phyloP scores from a whole-genome alignment of 2,329 filamentous ascomycete species.

The Sporothrix globosa region DNA sequence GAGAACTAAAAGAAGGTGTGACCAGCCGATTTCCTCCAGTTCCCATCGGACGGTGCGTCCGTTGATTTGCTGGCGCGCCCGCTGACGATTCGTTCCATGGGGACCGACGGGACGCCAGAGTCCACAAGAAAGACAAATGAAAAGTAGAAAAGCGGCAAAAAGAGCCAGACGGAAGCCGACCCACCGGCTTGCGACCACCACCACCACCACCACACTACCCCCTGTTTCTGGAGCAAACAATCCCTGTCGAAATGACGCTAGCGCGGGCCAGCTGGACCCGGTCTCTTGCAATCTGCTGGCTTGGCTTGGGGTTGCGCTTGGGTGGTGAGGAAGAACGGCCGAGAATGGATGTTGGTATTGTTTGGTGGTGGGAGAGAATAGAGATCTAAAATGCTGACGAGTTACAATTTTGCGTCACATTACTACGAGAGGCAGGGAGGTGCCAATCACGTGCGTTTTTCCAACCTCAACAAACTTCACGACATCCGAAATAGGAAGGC shows the following conservation, averaged over 20 bases:
- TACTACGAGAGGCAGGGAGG: conserved; percentile 7
- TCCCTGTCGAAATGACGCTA: conserved; percentile 29
- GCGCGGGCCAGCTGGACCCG: conserved; percentile 16
- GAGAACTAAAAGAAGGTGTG: conserved; percentile 19
- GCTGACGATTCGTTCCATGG: conserved; percentile 18
- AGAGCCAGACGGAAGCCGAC: conserved; percentile 9
- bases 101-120: neutral
- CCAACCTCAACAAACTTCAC: neutral
- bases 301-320: neutral
- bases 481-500: neutral
- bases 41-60: conserved; percentile 16
- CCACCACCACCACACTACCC: neutral
- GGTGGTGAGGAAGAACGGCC: neutral
- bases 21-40: neutral
- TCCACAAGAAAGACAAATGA: neutral
- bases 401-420: conserved; percentile 9
- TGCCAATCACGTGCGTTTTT: conserved; percentile 23
- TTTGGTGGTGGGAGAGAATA: neutral
- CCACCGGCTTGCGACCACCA: conserved; percentile 13
- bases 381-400: neutral
- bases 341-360: conserved; percentile 1
- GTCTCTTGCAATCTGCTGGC: conserved; percentile 10
- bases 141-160: too few relatives aligned
- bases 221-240: conserved; percentile 13
- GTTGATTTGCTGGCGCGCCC: conserved; percentile 24